Evolutionary conservation across 1,284 basidiomycete genomes (phyloP), one percentile per base, ranked within the genome.

Genomic region (Phylloboletellus chloephorus): DNA sequence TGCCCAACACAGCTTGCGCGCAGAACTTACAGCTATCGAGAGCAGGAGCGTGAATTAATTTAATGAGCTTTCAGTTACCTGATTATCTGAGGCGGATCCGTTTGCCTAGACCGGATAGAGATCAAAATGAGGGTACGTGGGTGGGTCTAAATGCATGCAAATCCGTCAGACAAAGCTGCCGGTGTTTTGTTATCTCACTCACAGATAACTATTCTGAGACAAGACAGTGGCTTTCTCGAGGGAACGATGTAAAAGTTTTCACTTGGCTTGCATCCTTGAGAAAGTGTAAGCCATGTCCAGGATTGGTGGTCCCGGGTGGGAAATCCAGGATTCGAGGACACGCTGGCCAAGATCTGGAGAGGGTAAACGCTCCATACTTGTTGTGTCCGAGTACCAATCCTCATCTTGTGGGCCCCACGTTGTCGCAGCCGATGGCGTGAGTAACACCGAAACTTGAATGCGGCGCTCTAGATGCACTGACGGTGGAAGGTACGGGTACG

Each of bases 381-480:
- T 7, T 7, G 38, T 39, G 5, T 52, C 47, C n/a, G 52, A 52
- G 25, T 40, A 41, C 43, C 43, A 26, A 26, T 50, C 50, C 19
- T 51, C 44, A 25, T 61, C 50, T 19, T 41, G 54, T 44, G 52
- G 54, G 22, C 55, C 64, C 64, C 63, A 65, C 31, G 49, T 56
- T 7, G 65, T 67, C 8, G 58, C 62, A 23, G 65, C 64, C 7
- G 67, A 65, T 2, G 73, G 69, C 7, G 77, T 81, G 39, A 76
- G 64, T 41, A 69, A 68, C 9, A 82, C 78, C 3, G 81, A 83
- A 10, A 77, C 79, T 50, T 70, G 63, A 28, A 68, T 46, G 12
- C 79, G 74, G 35, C 69, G 56, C 26, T 72, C 74, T 28, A 83
- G 53, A 51, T 81, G 76, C n/a, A 84, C 63, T 12, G 79, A 81